Percentiles rank a stretch among this genome's conserved stretches.
phyloP scores from a whole-genome alignment of 805 yeast species.

The Ogataea thermomethanolica region DNA sequence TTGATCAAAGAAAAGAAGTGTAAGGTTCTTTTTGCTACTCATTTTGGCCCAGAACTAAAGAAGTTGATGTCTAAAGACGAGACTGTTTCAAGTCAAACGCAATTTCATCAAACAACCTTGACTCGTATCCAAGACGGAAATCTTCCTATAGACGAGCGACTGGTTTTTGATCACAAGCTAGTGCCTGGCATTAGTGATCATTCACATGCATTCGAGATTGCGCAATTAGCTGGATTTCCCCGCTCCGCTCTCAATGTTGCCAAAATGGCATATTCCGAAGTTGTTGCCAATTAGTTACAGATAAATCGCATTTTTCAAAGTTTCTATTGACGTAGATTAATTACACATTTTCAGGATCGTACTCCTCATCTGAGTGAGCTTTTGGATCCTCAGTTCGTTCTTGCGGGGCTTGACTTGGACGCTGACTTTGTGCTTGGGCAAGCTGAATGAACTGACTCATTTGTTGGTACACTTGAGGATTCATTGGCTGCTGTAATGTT shows the following conservation, averaged over 20 bases:
- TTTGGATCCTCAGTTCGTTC: slow-evolving; percentile 3
- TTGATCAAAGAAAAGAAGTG: slow-evolving; percentile 54
- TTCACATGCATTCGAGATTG: slow-evolving; percentile 76
- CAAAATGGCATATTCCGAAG: slow-evolving; percentile 26
- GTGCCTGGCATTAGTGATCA: slow-evolving; percentile 65
- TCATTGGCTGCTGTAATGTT: slow-evolving; percentile 7
- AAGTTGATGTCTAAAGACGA: slow-evolving; percentile 34
- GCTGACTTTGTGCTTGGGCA: slow-evolving; percentile 20
- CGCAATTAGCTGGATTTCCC: slow-evolving; percentile 79
- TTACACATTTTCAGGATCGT: slow-evolving; percentile 21
- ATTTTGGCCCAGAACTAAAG: slow-evolving; percentile 61
- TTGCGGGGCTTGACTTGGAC: slow-evolving; percentile 7
- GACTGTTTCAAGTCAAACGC: slow-evolving; percentile 23
- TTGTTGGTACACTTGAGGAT: slow-evolving; percentile 21
- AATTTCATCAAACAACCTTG: slow-evolving; percentile 28
- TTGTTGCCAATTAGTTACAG: background rate
- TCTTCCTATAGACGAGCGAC: slow-evolving; percentile 28
- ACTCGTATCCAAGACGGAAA: slow-evolving; percentile 15
- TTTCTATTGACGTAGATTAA: background rate
- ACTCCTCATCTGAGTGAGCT: slow-evolving; percentile 19
- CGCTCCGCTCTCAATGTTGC: slow-evolving; percentile 53
- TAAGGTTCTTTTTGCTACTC: slow-evolving; percentile 85
- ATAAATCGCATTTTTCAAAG: background rate
- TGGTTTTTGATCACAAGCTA: slow-evolving; percentile 54
- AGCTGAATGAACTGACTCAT: slow-evolving; percentile 24